Conservation (phyloP, 2,329 filamentous ascomycete species). For the Dactylellina parvicollis region DNA sequence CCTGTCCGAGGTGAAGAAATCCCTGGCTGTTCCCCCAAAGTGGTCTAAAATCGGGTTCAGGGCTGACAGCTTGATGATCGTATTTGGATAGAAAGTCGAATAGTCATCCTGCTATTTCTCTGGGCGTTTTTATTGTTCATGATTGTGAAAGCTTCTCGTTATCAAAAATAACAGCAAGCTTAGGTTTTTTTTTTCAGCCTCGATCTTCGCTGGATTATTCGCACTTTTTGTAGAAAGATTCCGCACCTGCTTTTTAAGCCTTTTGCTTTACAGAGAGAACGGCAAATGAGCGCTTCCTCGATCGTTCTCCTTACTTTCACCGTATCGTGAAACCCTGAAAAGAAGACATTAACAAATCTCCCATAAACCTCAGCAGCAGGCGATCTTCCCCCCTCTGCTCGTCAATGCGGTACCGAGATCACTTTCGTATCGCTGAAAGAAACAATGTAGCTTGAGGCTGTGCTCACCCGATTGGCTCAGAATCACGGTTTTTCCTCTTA, state of each 20-base stretch:
- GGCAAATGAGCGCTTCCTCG: not conserved
- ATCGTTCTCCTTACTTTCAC: not conserved
- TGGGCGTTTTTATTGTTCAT: conserved; percentile 1
- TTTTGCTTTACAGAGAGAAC: not conserved
- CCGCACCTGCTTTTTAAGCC: not conserved
- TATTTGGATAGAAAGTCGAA: conserved; percentile 24
- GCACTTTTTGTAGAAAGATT: not conserved
- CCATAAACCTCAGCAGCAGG: not conserved
- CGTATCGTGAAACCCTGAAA: not conserved
- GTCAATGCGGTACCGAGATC: not conserved
- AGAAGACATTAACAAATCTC: not conserved
- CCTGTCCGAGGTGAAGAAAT: conserved; percentile 16
- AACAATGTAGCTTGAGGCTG: conserved; percentile 8
- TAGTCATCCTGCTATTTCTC: conserved; percentile 18
- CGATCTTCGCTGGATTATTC: not conserved
- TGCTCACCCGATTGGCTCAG: not conserved
- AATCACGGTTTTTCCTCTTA: conserved; percentile 2
- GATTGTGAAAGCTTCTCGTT: not conserved
- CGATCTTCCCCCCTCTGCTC: not conserved
- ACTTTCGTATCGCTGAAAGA: not conserved
- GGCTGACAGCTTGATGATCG: conserved; percentile 21
- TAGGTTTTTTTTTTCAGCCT: conserved; percentile 13
- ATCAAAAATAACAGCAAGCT: not conserved
- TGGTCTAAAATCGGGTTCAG: conserved; percentile 23
- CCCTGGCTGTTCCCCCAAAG: not conserved